Evolutionary conservation across 768 basidiomycete species (phyloP).

Genomic region (Boletus vinaceobasis): DNA sequence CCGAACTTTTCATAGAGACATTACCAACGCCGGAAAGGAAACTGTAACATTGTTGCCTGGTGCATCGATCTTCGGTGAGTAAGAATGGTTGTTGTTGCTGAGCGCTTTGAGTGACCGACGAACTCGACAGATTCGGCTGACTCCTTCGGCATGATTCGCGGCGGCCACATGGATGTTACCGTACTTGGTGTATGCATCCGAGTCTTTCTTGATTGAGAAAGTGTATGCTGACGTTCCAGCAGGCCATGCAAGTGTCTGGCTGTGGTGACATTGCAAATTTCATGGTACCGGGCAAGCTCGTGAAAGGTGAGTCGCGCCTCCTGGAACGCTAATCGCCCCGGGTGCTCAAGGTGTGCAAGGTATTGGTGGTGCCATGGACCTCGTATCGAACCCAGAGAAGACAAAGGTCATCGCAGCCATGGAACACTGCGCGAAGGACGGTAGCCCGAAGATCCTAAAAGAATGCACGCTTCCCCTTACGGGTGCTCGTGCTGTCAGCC

Average conservation of each 20-base stretch:
- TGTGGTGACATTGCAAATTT: slow-evolving; percentile 93
- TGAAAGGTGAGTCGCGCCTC: slow-evolving; percentile 52
- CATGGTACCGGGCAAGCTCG: slow-evolving; percentile 93
- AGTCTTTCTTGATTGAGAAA: slow-evolving; percentile 38
- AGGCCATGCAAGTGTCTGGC: slow-evolving; percentile 92
- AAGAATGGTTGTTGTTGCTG: slow-evolving; percentile 43
- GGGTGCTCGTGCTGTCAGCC: slow-evolving; percentile 79
- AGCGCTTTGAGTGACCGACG: not conserved
- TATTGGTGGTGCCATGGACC: slow-evolving; percentile 93
- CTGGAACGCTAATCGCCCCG: not conserved
- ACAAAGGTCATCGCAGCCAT: slow-evolving; percentile 86
- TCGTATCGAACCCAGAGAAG: slow-evolving; percentile 90
- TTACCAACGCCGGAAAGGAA: slow-evolving; percentile 92
- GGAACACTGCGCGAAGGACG: slow-evolving; percentile 88
- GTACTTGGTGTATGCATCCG: slow-evolving; percentile 73
- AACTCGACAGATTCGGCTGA: slow-evolving; percentile 63
- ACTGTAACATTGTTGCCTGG: slow-evolving; percentile 89
- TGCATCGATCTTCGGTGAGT: slow-evolving; percentile 79
- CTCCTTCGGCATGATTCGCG: slow-evolving; percentile 95
- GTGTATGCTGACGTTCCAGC: not conserved
- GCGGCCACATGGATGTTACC: slow-evolving; percentile 88
- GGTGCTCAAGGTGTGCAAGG: slow-evolving; percentile 49
- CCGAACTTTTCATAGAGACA: slow-evolving; percentile 54
- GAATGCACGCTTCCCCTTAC: slow-evolving; percentile 82
- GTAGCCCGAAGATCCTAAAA: slow-evolving; percentile 79